Conservation (phyloP, 768 basidiomycete species). For the Hygrocybe punicea region DNA sequence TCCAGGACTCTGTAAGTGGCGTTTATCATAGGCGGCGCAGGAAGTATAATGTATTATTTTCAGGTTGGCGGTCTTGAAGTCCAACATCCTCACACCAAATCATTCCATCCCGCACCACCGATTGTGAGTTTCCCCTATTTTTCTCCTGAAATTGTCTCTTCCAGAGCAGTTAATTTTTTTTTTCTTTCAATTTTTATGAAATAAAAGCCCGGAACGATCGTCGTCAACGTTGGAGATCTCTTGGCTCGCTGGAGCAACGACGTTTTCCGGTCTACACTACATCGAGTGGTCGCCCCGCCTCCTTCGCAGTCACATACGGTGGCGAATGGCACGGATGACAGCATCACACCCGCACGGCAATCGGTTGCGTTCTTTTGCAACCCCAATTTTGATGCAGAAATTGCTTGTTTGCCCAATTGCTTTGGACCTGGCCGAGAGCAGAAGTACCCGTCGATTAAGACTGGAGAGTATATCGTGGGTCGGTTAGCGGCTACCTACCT, state of each 20-base stretch:
- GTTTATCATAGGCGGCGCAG: too few relatives aligned
- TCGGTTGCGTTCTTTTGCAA: slow-evolving; percentile 89
- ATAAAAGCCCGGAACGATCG: slow-evolving; percentile 68
- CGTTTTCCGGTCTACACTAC: slow-evolving; percentile 72
- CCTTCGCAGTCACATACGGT: too few relatives aligned
- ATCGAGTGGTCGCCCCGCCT: slow-evolving; percentile 76
- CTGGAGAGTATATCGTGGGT: slow-evolving; percentile 75
- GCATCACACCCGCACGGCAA: slow-evolving; percentile 63
- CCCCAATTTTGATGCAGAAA: slow-evolving; percentile 65
- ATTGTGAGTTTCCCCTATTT: slow-evolving; percentile 64
- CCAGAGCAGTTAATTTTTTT: too few relatives aligned
- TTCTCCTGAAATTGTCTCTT: too few relatives aligned
- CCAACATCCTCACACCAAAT: slow-evolving; percentile 71
- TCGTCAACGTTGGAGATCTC: slow-evolving; percentile 80
- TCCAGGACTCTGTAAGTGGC: slow-evolving; percentile 63
- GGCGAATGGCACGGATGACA: slow-evolving; percentile 47
- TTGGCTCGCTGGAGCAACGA: slow-evolving; percentile 84
- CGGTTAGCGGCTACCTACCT: slow-evolving; percentile 58
- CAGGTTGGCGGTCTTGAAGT: slow-evolving; percentile 81
- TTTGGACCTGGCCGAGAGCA: slow-evolving; percentile 35
- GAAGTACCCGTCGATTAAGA: slow-evolving; percentile 69
- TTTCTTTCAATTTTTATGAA: slow-evolving; percentile 1
- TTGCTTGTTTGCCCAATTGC: slow-evolving; percentile 70
- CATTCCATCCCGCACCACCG: slow-evolving; percentile 69
- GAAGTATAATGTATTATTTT: too few relatives aligned